Base-by-base conservation (phyloP, 192 early-diverging fungal genomes). In the Gorgonomyces haynaldii region DNA sequence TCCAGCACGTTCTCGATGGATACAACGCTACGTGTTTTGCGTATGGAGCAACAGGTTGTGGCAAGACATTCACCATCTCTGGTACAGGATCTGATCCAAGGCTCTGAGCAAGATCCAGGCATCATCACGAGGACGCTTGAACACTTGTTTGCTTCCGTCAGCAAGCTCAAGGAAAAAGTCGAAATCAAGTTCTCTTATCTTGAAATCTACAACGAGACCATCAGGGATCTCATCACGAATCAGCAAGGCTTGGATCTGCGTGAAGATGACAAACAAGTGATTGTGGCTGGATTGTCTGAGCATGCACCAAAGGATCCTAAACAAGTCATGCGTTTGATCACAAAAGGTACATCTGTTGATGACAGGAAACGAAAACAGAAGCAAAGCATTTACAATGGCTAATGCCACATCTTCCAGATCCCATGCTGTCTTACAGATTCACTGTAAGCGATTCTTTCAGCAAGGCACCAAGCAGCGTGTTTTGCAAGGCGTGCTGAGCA, bases 11-110 rank as follows among this genome's bases (percentile, higher is more conserved):
- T 12, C 65, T 87, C 56, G 52, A 72, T 26, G 89, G 88, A 10
- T 92, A 76, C 64, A 89, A 93, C 52, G 78, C 86, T 22, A 90
- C 86, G 4, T 80, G 88, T n/a, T 93, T 93, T 66, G 88, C 88
- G 0, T 93, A 93, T 32, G 84, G 62, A 20, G 62, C 61, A 20
- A 64, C 85, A 4, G 85, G 84, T 5, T 81, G 79, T 34, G 86
- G 86, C 16, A 89, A 89, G 38, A 87, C 86, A 0, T 75, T 83
- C 50, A 89, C 86, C 2, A 84, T 84, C 17, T 45, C 62, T 12
- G 57, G 57, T 59, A 27, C 9, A 22, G 16, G n/a, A n/a, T 15
- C 4, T 23, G 17, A 15, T 28, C 22, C 60, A 53, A 43, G 81
- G 81, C 3, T 61, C 76, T 22, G 54, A 54, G 8, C 45, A 64